Percentiles rank a stretch among this genome's conserved stretches.
phyloP scores from a whole-genome alignment of 805 yeast species.

The Schizosaccharomyces octosporus region DNA sequence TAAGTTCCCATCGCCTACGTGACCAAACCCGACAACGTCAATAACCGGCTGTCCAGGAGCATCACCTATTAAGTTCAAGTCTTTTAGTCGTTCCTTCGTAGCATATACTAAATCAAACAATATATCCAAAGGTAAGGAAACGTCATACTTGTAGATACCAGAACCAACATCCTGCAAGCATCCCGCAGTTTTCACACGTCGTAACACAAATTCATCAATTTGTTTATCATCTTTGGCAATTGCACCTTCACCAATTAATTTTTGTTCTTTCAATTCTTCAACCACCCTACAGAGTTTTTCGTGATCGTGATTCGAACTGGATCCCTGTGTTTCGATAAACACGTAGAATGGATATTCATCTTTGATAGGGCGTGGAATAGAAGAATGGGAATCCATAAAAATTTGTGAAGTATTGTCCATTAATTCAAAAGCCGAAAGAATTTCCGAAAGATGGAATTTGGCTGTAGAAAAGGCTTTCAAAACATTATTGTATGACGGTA shows the following conservation, averaged over 20 bases:
- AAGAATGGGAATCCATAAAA: constrained; percentile 33
- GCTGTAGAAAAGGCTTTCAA: constrained; percentile 60
- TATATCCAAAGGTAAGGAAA: constrained; percentile 62
- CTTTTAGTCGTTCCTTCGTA: constrained; percentile 31
- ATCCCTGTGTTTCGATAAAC: constrained; percentile 86
- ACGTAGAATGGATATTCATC: constrained; percentile 69
- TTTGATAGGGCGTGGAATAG: constrained; percentile 49
- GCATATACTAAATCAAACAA: constrained; percentile 66
- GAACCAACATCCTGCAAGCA: constrained; percentile 52
- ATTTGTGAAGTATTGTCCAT: constrained; percentile 56
- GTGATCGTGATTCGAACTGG: constrained; percentile 77
- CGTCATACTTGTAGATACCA: constrained; percentile 93
- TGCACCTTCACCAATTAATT: constrained; percentile 70
- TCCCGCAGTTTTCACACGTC: constrained; percentile 90
- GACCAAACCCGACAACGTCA: constrained; percentile 86
- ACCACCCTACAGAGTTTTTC: constrained; percentile 66
- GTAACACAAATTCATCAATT: constrained; percentile 57
- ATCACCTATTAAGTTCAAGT: constrained; percentile 30
- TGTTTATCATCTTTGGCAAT: constrained; percentile 91
- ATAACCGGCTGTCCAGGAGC: constrained; percentile 39
- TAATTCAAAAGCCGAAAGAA: constrained; percentile 77
- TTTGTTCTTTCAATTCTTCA: constrained; percentile 66
- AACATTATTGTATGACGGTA: constrained; percentile 56
- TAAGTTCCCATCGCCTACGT: constrained; percentile 88
- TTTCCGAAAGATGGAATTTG: constrained; percentile 53